Percentiles rank a stretch among this genome's conserved stretches.
phyloP scores from a whole-genome alignment of 2,329 filamentous ascomycete species.

The Byssoonygena ceratinophila region DNA sequence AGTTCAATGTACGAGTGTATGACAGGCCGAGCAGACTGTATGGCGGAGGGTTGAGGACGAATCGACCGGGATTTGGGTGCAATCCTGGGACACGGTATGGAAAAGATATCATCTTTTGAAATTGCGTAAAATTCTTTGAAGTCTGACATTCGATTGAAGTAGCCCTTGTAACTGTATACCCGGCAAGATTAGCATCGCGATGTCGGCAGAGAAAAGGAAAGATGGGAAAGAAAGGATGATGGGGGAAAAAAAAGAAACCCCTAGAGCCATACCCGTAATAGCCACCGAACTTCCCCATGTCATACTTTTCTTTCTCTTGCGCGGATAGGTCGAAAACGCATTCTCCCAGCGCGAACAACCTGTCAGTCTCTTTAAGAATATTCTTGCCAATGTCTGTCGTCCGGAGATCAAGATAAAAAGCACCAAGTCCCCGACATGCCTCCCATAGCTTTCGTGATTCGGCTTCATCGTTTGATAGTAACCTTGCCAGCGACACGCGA shows the following conservation, averaged over 20 bases:
- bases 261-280: conserved; percentile 11
- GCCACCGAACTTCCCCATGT: conserved; percentile 14
- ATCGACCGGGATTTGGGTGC: neutral
- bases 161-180: conserved; percentile 13
- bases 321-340: conserved; percentile 7
- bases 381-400: conserved; percentile 9
- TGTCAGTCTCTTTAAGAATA: conserved; percentile 9
- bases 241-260: neutral
- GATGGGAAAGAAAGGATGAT: neutral
- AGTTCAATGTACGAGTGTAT: conserved; percentile 11
- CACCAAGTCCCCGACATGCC: conserved; percentile 10
- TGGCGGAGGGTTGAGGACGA: conserved; percentile 7
- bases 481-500: conserved; percentile 11
- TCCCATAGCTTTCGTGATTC: conserved; percentile 5
- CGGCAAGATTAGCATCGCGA: neutral
- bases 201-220: neutral
- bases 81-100: neutral
- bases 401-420: conserved; percentile 13
- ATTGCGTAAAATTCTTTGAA: conserved; percentile 15
- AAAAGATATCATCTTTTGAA: conserved; percentile 15
- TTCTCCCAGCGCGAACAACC: conserved; percentile 8
- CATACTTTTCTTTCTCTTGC: conserved; percentile 9
- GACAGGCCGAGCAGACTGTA: conserved; percentile 6
- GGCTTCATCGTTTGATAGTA: conserved; percentile 9
- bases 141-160: conserved; percentile 13